Percentiles rank a stretch among this genome's conserved stretches.
Conservation (phyloP, 495 filamentous ascomycete species). For the Talaromyces adpressus region DNA sequence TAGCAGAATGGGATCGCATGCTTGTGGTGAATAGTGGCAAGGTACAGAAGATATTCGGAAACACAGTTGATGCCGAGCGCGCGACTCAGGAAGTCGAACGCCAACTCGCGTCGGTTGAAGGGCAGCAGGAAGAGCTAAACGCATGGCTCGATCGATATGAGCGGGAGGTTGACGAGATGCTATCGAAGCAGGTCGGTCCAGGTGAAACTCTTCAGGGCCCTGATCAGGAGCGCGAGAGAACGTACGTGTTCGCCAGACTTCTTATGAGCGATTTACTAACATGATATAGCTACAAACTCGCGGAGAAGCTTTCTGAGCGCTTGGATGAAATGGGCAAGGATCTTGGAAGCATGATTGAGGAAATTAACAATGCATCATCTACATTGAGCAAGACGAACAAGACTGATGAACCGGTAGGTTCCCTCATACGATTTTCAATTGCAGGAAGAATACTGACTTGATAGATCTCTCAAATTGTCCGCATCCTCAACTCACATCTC, state of each 20-base stretch:
- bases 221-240: conserved; percentile 90
- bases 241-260: conserved; percentile 36
- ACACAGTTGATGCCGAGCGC: conserved; percentile 84
- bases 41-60: conserved; percentile 80
- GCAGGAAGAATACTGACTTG: conserved; percentile 9
- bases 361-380: conserved; percentile 83
- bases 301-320: conserved; percentile 81
- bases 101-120: conserved; percentile 79
- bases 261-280: conserved; percentile 10
- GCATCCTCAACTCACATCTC: conserved; percentile 87
- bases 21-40: conserved; percentile 88
- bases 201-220: conserved; percentile 73
- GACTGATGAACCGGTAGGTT: conserved; percentile 83
- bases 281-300: conserved; percentile 63
- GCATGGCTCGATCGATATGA: conserved; percentile 85
- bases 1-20: conserved; percentile 84
- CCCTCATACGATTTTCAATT: background rate
- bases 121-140: conserved; percentile 82
- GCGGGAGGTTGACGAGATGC: conserved; percentile 77
- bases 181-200: conserved; percentile 58
- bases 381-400: conserved; percentile 81
- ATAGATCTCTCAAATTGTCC: conserved; percentile 87
- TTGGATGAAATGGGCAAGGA: conserved; percentile 89
- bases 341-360: conserved; percentile 90
- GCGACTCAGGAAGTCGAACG: conserved; percentile 86